phyloP scores from a whole-genome alignment of 2,329 filamentous ascomycete species.

The Leptographium radiaticola region DNA sequence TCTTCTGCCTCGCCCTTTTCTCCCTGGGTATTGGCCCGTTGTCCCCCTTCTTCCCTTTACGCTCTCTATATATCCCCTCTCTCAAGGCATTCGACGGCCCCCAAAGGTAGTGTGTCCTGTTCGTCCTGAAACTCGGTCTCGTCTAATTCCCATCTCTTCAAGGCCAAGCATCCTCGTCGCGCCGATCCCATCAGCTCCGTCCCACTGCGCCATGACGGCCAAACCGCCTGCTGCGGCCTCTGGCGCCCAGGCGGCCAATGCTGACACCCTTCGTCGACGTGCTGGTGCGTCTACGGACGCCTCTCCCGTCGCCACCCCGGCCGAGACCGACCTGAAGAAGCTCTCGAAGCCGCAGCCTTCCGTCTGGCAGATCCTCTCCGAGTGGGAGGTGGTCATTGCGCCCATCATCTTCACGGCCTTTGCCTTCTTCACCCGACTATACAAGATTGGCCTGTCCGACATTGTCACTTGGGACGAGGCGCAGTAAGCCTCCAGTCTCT shows the following conservation, averaged over 20 bases:
- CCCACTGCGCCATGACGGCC: conserved; percentile 31
- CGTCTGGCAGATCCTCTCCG: conserved; percentile 47
- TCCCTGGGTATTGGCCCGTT: background rate
- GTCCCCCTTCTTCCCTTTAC: background rate
- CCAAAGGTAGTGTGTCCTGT: background rate
- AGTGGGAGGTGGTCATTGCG: conserved; percentile 50
- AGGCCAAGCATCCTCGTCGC: background rate
- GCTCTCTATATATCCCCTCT: background rate
- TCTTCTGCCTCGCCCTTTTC: background rate
- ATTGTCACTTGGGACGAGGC: conserved; percentile 58
- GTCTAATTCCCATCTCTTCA: background rate
- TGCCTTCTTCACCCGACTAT: conserved; percentile 54
- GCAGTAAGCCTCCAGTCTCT: conserved; percentile 33
- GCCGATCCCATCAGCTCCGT: background rate
- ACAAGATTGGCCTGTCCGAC: conserved; percentile 55
- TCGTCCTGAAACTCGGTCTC: background rate
- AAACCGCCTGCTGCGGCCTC: conserved; percentile 44
- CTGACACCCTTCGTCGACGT: conserved; percentile 44
- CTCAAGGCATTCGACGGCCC: background rate
- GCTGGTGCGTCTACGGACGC: conserved; percentile 29
- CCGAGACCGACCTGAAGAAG: conserved; percentile 46
- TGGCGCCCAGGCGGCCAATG: conserved; percentile 44
- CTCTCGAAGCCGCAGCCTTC: conserved; percentile 42
- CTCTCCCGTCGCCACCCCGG: conserved; percentile 24
- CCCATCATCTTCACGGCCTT: conserved; percentile 48